Evolutionary conservation across 106 monocot species (phyloP), one percentile per base, ranked within the genome.

Genomic region (Acorus calamus): DNA sequence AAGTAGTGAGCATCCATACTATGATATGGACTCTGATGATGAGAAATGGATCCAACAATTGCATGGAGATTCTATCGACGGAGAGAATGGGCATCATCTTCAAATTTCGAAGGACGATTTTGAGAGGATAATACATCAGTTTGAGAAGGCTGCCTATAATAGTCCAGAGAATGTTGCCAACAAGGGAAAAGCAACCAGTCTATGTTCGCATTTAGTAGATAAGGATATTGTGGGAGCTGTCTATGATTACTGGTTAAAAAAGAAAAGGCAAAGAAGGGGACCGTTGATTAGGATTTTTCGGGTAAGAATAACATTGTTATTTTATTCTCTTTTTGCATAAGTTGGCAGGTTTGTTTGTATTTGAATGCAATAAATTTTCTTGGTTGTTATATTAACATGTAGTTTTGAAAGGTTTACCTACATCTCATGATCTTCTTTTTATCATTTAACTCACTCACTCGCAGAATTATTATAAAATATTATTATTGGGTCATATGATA

Each of bases 11-110:
- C 66, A 42, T 73, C 55, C 85, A 4, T 58, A 60, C 12, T 98
- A 98, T 83, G 91, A 98, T 72, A 79, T 88, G 80, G 96, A 98
- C 64, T 91, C 82, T 4, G 87, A 59, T 7, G 96, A 98, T 66
- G 91, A 98, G 53, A 64, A 77, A 13, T 98, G 96, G 96, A 67
- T 98, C 5, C 11, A 59, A 3, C 47, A 77, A 11, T 47, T 79
- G 12, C 91, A 83, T 58, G 63, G 65, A 5, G 55, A 42, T 12
- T 28, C 8, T 66, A 46, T 52, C 53, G 64, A 60, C 66, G 7
- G 3, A 44, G 64, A 74, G 11, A 41, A 49, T 66, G 55, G 55
- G 14, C 5, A n/a, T 6, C 9, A 44, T 2, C 44, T 6, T 49
- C 55, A 3, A 57, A 6, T 85, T 47, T 78, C 80, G 8, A 65